Conservation (phyloP, 148 eudicot genomes). For the Nepenthes gracilis region DNA sequence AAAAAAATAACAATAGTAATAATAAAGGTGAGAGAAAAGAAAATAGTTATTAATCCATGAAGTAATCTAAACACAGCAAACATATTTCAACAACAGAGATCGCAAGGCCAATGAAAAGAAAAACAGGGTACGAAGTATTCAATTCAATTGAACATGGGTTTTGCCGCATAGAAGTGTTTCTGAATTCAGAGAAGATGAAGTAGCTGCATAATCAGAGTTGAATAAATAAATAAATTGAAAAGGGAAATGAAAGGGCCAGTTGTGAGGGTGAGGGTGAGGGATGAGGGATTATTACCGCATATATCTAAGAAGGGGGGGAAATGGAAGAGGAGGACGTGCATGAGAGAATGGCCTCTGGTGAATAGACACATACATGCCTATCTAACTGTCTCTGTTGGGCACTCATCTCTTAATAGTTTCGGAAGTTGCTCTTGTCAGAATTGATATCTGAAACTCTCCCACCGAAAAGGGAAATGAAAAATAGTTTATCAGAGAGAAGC, state of each 20-base stretch:
- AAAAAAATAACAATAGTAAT: not conserved
- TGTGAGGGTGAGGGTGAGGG: conserved; percentile 1
- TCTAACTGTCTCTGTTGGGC: not conserved
- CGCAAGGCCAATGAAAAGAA: no score
- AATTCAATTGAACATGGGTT: not conserved
- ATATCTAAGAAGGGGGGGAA: not conserved
- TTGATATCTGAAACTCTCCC: conserved; percentile 22
- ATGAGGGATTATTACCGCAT: not conserved
- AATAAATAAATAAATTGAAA: not conserved
- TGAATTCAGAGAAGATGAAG: not conserved
- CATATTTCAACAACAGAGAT: not conserved
- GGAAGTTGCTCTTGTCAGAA: conserved; percentile 20
- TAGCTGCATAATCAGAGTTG: not conserved
- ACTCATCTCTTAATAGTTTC: no score
- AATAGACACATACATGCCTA: conserved; percentile 13
- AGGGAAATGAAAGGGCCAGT: conserved; percentile 5
- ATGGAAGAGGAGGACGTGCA: not conserved
- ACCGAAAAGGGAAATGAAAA: conserved; percentile 22
- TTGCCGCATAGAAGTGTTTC: no score
- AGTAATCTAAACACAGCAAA: not conserved
- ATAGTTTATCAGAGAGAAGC: not conserved
- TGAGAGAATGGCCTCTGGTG: not conserved
- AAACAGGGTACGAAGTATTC: no score
- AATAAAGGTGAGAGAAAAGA: not conserved
- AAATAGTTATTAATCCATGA: not conserved